These are phyloP conservation scores for Leptodontidium sp. DNA, from an alignment of 2,329 filamentous ascomycete genomes.

Conservation along the genomic window DNA sequence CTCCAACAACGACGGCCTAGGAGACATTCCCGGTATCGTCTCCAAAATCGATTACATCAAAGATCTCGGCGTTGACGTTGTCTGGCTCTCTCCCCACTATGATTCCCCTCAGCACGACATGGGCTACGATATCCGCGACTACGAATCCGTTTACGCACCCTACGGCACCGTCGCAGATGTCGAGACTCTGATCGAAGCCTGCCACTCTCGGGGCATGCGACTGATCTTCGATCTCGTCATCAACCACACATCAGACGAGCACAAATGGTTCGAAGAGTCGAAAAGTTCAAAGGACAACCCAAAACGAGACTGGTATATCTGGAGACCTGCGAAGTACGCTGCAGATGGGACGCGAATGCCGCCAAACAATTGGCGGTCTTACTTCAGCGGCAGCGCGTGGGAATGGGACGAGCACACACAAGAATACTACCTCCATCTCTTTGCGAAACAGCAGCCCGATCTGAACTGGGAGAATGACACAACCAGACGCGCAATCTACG, in stretches of 20 bases:
- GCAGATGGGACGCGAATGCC: conserved; percentile 68
- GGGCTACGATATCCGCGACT: conserved; percentile 76
- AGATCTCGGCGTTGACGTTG: conserved; percentile 65
- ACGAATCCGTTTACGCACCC: conserved; percentile 68
- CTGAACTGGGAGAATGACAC: conserved; percentile 83
- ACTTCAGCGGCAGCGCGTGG: conserved; percentile 70
- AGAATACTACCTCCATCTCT: conserved; percentile 82
- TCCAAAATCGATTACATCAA: conserved; percentile 68
- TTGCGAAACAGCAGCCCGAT: conserved; percentile 79
- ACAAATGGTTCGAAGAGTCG: conserved; percentile 69
- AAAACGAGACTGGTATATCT: conserved; percentile 72
- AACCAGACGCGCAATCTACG: conserved; percentile 74
- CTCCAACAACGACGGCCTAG: conserved; percentile 65
- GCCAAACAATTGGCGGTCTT: conserved; percentile 77
- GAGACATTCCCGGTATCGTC: conserved; percentile 68
- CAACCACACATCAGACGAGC: conserved; percentile 78
- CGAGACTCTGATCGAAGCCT: conserved; percentile 65
- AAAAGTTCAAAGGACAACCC: conserved; percentile 57
- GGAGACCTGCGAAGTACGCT: conserved; percentile 63
- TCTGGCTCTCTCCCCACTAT: conserved; percentile 74
- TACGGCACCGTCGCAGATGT: conserved; percentile 75
- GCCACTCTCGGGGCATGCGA: conserved; percentile 70
- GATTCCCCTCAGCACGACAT: conserved; percentile 71
- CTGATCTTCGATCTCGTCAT: conserved; percentile 79
- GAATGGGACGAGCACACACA: conserved; percentile 74